Evolutionary conservation across 768 basidiomycete genomes (phyloP).

Genomic region (Termitomyces sp.): DNA sequence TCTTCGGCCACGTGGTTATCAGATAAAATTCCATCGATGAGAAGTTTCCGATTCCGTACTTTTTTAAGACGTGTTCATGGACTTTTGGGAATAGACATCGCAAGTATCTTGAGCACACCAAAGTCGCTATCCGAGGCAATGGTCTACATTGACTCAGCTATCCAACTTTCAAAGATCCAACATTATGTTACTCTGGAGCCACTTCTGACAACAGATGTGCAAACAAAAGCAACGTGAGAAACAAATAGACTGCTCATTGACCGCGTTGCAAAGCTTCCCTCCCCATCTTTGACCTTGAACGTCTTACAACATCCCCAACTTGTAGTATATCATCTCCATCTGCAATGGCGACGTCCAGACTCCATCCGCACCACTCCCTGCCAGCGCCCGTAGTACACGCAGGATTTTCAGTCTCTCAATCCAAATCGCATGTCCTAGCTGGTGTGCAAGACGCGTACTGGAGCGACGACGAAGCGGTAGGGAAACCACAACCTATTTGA

Average conservation of each 20-base stretch:
- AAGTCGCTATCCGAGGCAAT: not conserved
- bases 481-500: conserved; percentile 18
- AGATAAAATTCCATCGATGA: conserved; percentile 5
- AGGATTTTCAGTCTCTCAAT: conserved; percentile 65
- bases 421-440: conserved; percentile 81
- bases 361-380: conserved; percentile 56
- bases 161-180: not conserved
- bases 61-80: not conserved
- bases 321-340: not conserved
- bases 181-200: not conserved
- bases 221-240: conserved; percentile 22
- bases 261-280: conserved; percentile 14
- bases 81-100: not conserved
- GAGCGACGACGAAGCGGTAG: conserved; percentile 87
- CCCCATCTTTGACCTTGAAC: conserved; percentile 1
- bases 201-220: not conserved
- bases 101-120: not conserved
- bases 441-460: conserved; percentile 96
- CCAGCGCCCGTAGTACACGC: conserved; percentile 73
- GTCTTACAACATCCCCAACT: not conserved
- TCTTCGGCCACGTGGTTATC: conserved; percentile 12
- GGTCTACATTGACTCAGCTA: not conserved
- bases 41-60: not conserved
- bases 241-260: conserved; percentile 17
- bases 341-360: conserved; percentile 47